Base-by-base conservation (phyloP, 1,139 yeast genomes). In the Protomyces macrosporus region DNA sequence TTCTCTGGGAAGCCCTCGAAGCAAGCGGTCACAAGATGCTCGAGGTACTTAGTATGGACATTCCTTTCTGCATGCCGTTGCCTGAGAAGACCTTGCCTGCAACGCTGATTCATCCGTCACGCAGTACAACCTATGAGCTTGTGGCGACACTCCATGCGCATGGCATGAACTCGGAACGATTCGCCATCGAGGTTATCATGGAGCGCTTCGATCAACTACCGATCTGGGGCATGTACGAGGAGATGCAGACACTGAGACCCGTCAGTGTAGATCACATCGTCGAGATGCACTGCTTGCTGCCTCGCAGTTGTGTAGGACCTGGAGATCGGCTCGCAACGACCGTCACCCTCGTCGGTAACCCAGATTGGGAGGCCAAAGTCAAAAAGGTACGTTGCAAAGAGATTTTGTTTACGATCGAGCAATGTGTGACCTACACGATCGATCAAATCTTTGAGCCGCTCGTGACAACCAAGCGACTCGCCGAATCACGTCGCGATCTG, bases 261-360 rank as follows among this genome's bases (percentile, higher is more conserved):
- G 23, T 35, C 7, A 58, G 62, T 35, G 53, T 55, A 9, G 59
- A 54, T 45, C 59, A 58, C 45, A 40, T 58, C n/a, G 63, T 64
- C 34, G 54, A 52, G 12, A 62, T 64, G 59, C 66, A 64, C 14
- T 53, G 56, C 5, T 32, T 37, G 14, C 48, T 64, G 42, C 66
- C 65, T 6, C 39, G 61, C 45, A 56, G 52, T n/a, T 61, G 63
- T 35, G 52, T 55, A 5, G 66, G 65, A 1, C 66, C 66, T 4
- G 53, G 45, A 34, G 66, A 64, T 53, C 39, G 37, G n/a, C 54
- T 64, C 48, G 36, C 58, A 9, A 53, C 54, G 10, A 58, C 53
- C 30, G 54, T 62, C 42, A 55, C 61, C n/a, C 54, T 64, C n/a
- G 37, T 33, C 30, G 60, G 58, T 0, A 61, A 61, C 55, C 64